A percentile compares a stretch with the other conserved stretches of the same genome.
Evolutionary conservation across 1,284 basidiomycete species (phyloP).

Genomic region (Pterulicium gracile): DNA sequence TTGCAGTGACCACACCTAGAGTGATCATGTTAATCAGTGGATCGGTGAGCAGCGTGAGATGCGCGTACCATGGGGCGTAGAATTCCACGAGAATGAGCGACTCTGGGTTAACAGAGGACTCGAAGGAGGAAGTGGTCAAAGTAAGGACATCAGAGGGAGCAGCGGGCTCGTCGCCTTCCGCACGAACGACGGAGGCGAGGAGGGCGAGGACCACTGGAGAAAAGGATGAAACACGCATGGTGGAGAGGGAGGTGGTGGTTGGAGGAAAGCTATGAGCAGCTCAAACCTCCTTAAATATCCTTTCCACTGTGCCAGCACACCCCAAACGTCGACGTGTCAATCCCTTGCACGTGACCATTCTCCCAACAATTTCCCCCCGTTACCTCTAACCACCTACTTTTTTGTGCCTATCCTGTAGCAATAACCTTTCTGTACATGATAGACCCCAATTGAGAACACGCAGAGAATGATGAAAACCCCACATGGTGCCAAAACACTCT

Average conservation of each 20-base stretch:
- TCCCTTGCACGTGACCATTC: conserved; percentile 2
- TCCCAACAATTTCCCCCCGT: neutral
- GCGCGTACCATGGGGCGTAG: conserved; percentile 76
- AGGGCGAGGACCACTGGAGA: conserved; percentile 29
- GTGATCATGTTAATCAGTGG: conserved; percentile 3
- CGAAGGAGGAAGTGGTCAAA: conserved; percentile 66
- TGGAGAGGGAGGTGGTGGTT: conserved; percentile 17
- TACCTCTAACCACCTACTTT: neutral
- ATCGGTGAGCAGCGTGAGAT: neutral
- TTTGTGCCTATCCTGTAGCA: no score
- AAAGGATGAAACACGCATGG: conserved; percentile 40
- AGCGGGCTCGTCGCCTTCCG: neutral
- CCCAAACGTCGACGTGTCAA: conserved; percentile 16
- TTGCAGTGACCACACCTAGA: conserved; percentile 86
- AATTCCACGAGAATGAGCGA: conserved; percentile 90
- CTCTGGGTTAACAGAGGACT: conserved; percentile 57
- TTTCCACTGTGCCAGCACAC: conserved; percentile 4
- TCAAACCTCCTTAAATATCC: conserved; percentile 1
- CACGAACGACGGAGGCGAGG: conserved; percentile 35
- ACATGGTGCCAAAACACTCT: no score
- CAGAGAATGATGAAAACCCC: no score
- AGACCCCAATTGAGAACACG: no score
- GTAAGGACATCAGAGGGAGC: conserved; percentile 69
- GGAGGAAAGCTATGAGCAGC: conserved; percentile 10
- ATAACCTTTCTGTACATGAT: no score